phyloP scores from a whole-genome alignment of 768 basidiomycete genomes.

The Tylopilus sp. region DNA sequence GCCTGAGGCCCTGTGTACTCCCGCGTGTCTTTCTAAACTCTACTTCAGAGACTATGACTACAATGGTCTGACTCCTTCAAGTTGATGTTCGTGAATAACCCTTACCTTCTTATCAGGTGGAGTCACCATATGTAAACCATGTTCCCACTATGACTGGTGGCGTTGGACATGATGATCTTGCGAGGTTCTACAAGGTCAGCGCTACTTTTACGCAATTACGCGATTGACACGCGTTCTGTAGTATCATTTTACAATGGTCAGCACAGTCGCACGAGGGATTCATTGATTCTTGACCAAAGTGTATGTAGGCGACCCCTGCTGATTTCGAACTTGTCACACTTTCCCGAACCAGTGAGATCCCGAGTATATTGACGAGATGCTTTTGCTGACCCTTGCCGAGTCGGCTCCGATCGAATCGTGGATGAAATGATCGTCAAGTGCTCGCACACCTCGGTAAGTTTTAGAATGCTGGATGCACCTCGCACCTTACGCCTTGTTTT shows the following conservation, averaged over 20 bases:
- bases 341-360: conserved; percentile 36
- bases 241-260: conserved; percentile 39
- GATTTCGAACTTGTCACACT: conserved; percentile 40
- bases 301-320: conserved; percentile 37
- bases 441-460: conserved; percentile 35
- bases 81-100: neutral
- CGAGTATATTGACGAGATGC: neutral
- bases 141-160: conserved; percentile 47
- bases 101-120: conserved; percentile 29
- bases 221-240: conserved; percentile 11
- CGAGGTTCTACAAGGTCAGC: conserved; percentile 44
- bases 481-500: neutral
- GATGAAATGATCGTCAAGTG: conserved; percentile 44
- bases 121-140: conserved; percentile 24
- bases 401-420: conserved; percentile 42
- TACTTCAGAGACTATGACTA: conserved; percentile 38
- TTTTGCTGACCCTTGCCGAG: conserved; percentile 11
- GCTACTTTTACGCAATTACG: neutral
- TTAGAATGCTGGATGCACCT: no score
- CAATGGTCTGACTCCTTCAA: conserved; percentile 30
- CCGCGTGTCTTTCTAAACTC: neutral
- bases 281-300: conserved; percentile 3
- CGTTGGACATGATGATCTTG: conserved; percentile 38
- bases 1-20: no score
- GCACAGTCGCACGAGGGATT: neutral